phyloP scores from a whole-genome alignment of 1,284 basidiomycete genomes.

The Apiotrichum brassicae region DNA sequence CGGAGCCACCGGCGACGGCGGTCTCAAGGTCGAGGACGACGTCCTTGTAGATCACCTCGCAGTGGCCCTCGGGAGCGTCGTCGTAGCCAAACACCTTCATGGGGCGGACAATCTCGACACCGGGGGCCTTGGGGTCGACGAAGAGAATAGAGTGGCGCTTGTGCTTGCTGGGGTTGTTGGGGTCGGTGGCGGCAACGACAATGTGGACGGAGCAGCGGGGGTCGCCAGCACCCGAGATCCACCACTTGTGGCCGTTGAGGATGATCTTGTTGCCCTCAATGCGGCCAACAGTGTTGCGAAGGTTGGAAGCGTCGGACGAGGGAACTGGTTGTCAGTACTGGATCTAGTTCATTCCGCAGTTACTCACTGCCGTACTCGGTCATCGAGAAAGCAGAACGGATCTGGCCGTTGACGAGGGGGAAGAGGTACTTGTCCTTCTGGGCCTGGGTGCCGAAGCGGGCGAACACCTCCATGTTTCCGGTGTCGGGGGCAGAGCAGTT shows the following conservation, averaged over 20 bases:
- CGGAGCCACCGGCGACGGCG: slow-evolving; percentile 61
- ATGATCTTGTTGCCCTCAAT: slow-evolving; percentile 79
- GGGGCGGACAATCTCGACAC: slow-evolving; percentile 81
- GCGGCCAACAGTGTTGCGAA: slow-evolving; percentile 75
- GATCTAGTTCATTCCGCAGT: too few species aligned
- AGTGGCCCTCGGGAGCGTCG: slow-evolving; percentile 92
- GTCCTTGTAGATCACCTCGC: slow-evolving; percentile 89
- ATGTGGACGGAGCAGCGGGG: slow-evolving; percentile 83
- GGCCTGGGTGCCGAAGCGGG: slow-evolving; percentile 78
- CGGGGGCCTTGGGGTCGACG: slow-evolving; percentile 78
- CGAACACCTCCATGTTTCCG: slow-evolving; percentile 96
- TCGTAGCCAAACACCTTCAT: slow-evolving; percentile 93
- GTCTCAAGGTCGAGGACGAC: slow-evolving; percentile 67
- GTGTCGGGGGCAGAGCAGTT: slow-evolving; percentile 96
- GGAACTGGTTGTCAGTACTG: slow-evolving; percentile 55
- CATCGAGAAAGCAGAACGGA: slow-evolving; percentile 90
- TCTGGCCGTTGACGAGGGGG: slow-evolving; percentile 85
- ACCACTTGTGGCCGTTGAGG: slow-evolving; percentile 98
- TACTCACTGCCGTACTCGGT: slow-evolving; percentile 76
- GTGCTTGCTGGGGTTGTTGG: slow-evolving; percentile 51
- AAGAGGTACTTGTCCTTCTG: slow-evolving; percentile 89
- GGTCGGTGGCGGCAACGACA: slow-evolving; percentile 61
- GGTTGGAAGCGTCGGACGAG: slow-evolving; percentile 94
- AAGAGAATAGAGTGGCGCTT: slow-evolving; percentile 89
- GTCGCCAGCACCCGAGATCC: slow-evolving; percentile 96